These are phyloP conservation scores for Trebouxia sp. DNA, from an alignment of 139 green algal species.

Conservation along the genomic window DNA sequence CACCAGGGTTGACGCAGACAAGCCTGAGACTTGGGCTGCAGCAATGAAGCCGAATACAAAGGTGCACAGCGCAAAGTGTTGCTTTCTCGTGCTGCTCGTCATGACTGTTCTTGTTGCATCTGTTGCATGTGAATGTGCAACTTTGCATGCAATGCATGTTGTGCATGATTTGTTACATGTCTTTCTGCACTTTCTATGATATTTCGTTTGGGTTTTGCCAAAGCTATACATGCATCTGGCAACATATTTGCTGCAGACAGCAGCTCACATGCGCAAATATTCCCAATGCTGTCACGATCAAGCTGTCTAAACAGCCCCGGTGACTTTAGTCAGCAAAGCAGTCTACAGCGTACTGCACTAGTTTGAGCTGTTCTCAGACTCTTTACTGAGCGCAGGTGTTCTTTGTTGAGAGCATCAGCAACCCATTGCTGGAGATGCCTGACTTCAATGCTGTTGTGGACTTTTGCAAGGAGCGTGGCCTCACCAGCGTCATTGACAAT, in stretches of 20 bases:
- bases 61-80: conserved; percentile 1
- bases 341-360: not conserved
- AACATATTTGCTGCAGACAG: no score
- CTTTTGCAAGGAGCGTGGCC: conserved; percentile 20
- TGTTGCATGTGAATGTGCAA: not conserved
- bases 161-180: no score
- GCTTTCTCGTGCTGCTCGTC: no score
- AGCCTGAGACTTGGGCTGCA: conserved; percentile 25
- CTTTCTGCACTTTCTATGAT: no score
- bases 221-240: no score
- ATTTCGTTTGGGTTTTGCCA: no score
- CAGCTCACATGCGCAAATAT: no score
- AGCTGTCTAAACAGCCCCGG: no score
- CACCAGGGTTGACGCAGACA: conserved; percentile 19
- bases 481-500: conserved; percentile 32
- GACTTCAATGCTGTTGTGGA: conserved; percentile 45
- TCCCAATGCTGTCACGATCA: no score
- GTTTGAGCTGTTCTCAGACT: not conserved
- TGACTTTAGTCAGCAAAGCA: no score
- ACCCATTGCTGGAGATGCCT: conserved; percentile 85
- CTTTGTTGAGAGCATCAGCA: conserved; percentile 81
- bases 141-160: no score
- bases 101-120: not conserved
- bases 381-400: conserved; percentile 25
- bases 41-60: conserved; percentile 41